phyloP scores from a whole-genome alignment of 805 yeast genomes.

The Suhomyces pyralidae region DNA sequence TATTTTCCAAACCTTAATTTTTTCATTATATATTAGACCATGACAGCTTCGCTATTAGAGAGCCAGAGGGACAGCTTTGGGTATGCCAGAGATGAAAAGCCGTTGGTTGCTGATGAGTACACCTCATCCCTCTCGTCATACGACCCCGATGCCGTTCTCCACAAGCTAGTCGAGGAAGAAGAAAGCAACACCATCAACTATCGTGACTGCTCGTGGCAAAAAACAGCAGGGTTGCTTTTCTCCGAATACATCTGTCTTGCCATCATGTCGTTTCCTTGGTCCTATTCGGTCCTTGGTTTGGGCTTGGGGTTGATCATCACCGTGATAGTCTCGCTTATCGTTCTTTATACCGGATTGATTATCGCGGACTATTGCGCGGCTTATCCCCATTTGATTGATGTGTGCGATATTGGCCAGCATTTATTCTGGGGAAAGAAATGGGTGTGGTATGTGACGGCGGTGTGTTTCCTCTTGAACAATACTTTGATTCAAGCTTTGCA shows the following conservation, averaged over 20 bases:
- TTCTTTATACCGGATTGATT: conserved; percentile 54
- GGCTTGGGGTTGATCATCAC: conserved; percentile 58
- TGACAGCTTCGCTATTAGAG: not conserved
- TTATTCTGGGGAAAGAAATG: conserved; percentile 48
- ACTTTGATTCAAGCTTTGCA: conserved; percentile 58
- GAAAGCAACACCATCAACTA: conserved; percentile 38
- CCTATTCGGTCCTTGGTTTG: conserved; percentile 56
- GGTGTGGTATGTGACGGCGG: conserved; percentile 59
- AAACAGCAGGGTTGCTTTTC: conserved; percentile 56
- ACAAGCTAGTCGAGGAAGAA: conserved; percentile 13
- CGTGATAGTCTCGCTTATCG: conserved; percentile 47
- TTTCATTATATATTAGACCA: not conserved
- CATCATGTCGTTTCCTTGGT: conserved; percentile 66
- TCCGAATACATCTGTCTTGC: conserved; percentile 62
- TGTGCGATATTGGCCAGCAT: conserved; percentile 59
- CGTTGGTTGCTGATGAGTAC: not conserved
- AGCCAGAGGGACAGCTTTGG: not conserved
- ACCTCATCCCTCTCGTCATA: not conserved
- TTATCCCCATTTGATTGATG: conserved; percentile 49
- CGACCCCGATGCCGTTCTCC: conserved; percentile 14
- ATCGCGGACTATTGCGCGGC: conserved; percentile 54
- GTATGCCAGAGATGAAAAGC: not conserved
- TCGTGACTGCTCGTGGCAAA: conserved; percentile 54
- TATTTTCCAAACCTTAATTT: not conserved
- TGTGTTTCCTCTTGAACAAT: conserved; percentile 53